Evolutionary conservation across 1,139 yeast genomes (phyloP), one percentile per base, ranked within the genome.

Genomic region (Keqinozyma sinolaborantium): DNA sequence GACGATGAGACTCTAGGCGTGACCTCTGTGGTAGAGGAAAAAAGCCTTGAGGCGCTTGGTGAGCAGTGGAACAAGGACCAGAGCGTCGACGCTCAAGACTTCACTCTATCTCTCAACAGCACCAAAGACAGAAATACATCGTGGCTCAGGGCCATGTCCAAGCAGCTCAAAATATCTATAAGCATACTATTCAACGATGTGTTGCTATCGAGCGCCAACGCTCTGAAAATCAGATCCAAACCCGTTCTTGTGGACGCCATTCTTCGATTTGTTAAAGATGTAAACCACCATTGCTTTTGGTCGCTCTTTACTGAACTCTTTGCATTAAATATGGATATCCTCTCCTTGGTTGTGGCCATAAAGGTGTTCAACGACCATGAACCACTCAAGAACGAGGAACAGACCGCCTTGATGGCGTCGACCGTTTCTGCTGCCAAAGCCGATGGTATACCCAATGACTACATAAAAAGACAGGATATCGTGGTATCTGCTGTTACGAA

Each of bases 121-220:
- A 21, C 16, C 13, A 29, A 19, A 4, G 23, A 38, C 15, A 61
- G 88, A 41, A 68, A 77, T 2, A 56, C 60, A 9, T 51, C 74
- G 7, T 85, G 95, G 95, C 53, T 83, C 14, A 60, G 51, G 13
- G 86, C 81, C 0, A 80, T 90, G 0, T 64, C 82, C 2, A 60
- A 63, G 20, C 92, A 85, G 46, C 64, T 84, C 15, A 72, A 69
- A 30, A 50, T 68, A 4, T 66, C 77, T 2, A 53, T 79, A 23
- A 42, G 62, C 2, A 46, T 54, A 4, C 49, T 59, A 34, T 59
- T 62, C 50, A 55, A 57, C 42, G 42, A 52, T 28, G 29, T 58
- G 3, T 32, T 57, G 13, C 26, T 41, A 16, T 35, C 39, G 13
- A 23, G 42, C 5, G 32, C 38, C 25, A 42, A 50, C 29, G 42